Evolutionary conservation across 306 rosid species (phyloP), one percentile per base, ranked within the genome.

Genomic region (Vigna mungo): DNA sequence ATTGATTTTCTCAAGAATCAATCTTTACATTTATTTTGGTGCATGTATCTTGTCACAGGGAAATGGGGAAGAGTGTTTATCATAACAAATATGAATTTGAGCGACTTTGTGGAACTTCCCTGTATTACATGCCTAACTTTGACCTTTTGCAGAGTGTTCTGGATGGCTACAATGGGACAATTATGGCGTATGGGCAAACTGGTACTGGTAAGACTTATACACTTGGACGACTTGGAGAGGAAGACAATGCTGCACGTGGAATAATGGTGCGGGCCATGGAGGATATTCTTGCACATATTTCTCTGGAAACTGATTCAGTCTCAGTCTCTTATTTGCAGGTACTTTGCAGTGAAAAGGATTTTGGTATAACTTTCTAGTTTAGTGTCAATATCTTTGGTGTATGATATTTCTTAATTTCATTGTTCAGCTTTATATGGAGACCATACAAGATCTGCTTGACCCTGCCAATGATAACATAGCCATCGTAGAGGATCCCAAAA

Each of bases 211-310:
- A 96, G 86, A 96, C 99, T 21, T 93, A 96, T 78, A 96, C 99
- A 55, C 94, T 96, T 76, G 99, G 97, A 67, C 80, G 93, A 76
- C 97, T 96, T 76, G 99, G 99, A 79, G 97, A 92, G 85, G 99
- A 96, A 86, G 99, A 96, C 80, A 89, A 97, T 20, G 91, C 99
- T 86, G 98, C 93, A 52, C 97, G 99, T 80, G 99, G 99, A 81
- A 96, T 96, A 82, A 96, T 93, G 98, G 99, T 96, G 72, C 96
- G 99, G 17, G 97, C 99, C 58, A 91, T 96, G 99, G 98, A 96
- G 82, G 98, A 96, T 80, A 92, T 91, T 77, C 83, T 96, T 61
- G 91, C 97, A 44, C 90, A 85, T 84, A 90, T 91, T 71, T 92
- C 91, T 68, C 78, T 77, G 67, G 99, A 91, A 81, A 86, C 84